phyloP scores from a whole-genome alignment of 345 rosid species.

The Dovyalis caffra region DNA sequence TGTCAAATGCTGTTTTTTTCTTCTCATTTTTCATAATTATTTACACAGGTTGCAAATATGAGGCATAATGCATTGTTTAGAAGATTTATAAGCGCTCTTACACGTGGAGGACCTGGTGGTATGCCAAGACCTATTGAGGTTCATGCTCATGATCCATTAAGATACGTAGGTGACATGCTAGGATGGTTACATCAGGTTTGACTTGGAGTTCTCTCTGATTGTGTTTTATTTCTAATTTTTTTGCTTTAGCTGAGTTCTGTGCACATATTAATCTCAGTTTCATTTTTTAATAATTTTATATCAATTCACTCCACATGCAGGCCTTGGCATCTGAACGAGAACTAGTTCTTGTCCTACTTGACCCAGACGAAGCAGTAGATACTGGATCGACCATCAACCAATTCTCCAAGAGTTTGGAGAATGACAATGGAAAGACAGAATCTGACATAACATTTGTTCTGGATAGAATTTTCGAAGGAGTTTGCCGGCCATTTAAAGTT shows the following conservation, averaged over 20 bases:
- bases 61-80: slow-evolving; percentile 95
- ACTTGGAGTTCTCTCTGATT: slow-evolving; percentile 3
- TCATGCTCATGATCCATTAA: slow-evolving; percentile 98
- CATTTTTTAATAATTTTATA: slow-evolving; percentile 9
- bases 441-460: slow-evolving; percentile 78
- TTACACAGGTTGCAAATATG: slow-evolving; percentile 84
- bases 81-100: slow-evolving; percentile 97
- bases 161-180: slow-evolving; percentile 97
- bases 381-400: slow-evolving; percentile 51
- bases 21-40: not conserved
- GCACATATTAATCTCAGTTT: not conserved
- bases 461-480: slow-evolving; percentile 99
- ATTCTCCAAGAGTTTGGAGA: slow-evolving; percentile 47
- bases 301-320: slow-evolving; percentile 38
- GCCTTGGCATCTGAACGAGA: slow-evolving; percentile 99
- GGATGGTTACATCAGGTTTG: slow-evolving; percentile 99
- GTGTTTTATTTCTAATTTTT: slow-evolving; percentile 19
- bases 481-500: slow-evolving; percentile 98
- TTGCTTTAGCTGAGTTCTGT: slow-evolving; percentile 6
- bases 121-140: slow-evolving; percentile 99
- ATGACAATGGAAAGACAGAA: slow-evolving; percentile 64
- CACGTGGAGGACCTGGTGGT: slow-evolving; percentile 99
- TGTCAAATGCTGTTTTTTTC: not conserved
- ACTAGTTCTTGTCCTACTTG: slow-evolving; percentile 77
- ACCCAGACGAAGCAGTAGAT: slow-evolving; percentile 67